Conservation (phyloP, 306 rosid species). For the Castanea sativa region DNA sequence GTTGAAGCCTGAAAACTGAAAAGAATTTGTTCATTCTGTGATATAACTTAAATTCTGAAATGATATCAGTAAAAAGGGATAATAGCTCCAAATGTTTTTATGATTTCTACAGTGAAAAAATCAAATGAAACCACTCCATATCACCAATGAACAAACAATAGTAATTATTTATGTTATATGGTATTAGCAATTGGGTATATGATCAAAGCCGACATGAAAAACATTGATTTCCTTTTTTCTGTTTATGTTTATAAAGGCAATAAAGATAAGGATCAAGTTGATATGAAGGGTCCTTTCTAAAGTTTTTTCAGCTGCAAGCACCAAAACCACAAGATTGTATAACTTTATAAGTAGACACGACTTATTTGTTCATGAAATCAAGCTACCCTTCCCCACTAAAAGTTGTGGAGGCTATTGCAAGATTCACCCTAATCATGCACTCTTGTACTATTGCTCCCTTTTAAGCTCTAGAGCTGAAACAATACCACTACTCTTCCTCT, state of each 20-base stretch:
- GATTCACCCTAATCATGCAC: constrained; percentile 18
- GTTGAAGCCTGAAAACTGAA: too few species aligned
- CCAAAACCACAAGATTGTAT: constrained; percentile 32
- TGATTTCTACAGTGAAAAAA: background rate
- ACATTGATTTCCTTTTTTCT: background rate
- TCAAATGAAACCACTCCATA: background rate
- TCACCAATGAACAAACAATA: background rate
- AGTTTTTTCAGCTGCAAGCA: constrained; percentile 9
- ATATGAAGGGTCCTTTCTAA: constrained; percentile 30
- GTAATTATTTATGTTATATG: background rate
- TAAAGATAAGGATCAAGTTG: constrained; percentile 4
- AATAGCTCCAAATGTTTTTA: background rate
- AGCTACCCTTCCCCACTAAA: constrained; percentile 24
- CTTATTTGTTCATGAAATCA: background rate
- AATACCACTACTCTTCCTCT: background rate
- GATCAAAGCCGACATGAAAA: background rate
- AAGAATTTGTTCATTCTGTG: too few species aligned
- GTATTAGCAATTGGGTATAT: background rate
- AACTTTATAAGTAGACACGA: constrained; percentile 19
- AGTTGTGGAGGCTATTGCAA: constrained; percentile 32
- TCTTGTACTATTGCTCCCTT: background rate
- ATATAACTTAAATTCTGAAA: background rate
- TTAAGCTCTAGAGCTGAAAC: background rate
- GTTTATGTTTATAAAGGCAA: background rate
- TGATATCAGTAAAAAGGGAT: background rate